Base-by-base conservation (phyloP, 768 basidiomycete species). In the Tulasnella sp. region DNA sequence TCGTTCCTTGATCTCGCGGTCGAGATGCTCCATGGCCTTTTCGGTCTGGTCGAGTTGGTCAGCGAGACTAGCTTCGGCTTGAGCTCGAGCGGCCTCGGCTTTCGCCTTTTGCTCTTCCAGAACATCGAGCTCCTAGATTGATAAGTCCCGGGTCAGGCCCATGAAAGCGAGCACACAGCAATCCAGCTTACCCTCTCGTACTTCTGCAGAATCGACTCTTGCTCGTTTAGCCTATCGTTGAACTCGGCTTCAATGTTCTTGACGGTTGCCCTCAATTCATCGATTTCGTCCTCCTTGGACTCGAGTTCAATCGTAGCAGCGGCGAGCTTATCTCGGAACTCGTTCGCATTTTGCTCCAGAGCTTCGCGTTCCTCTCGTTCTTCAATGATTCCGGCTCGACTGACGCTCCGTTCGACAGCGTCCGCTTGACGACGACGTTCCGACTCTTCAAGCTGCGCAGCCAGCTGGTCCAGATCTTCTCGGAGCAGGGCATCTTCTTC, bases 271-370 rank as follows among this genome's bases (percentile, higher is more conserved):
- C 77, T 29, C 37, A 72, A 19, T n/a, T 59, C 29, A 9, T 68
- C 72, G n/a, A 52, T 42, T 35, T 73, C 72, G 42, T 73, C 42
- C 8, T 67, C 65, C 36, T 87, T 90, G 79, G 92, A 89, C 79
- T 92, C 90, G 34, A 94, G 81, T 79, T 93, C 92, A 74, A 94
- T 93, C 78, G 88, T 84, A 1, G 87, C 85, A 0, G 90, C 92
- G 0, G 92, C 92, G 9, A 92, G 83, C 78, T 87, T 88, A 80
- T 94, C 92, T 64, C 88, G 83, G 40, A 90, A 79, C 0, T 88
- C 84, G 75, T 92, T 91, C 65, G 44, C 40, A 40, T 41, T 72
- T 68, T 73, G 73, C 63, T 94, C 91, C n/a, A 90, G 86, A 1
- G 87, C 88, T 76, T 92, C 91, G 14, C 89, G 82, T 72, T 89